phyloP scores from a whole-genome alignment of 495 filamentous ascomycete genomes.

The Oleoguttula mirabilis region DNA sequence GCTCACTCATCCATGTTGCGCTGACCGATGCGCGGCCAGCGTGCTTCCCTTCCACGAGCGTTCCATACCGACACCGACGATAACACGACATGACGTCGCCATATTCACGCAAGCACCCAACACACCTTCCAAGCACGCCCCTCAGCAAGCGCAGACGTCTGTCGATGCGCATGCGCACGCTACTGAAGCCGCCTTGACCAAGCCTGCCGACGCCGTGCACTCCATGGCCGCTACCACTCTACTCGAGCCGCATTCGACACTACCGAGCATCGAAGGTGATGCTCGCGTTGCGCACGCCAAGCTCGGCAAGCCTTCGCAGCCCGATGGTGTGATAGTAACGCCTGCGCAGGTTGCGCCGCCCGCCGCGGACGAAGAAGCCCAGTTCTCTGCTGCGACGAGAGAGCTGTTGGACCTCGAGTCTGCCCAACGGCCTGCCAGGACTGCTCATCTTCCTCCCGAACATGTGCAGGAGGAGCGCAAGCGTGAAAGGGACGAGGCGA shows the following conservation, averaged over 20 bases:
- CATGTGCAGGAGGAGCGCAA: conserved; percentile 27
- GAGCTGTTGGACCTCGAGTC: conserved; percentile 9
- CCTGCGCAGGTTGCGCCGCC: conserved; percentile 17
- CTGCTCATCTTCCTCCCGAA: conserved; percentile 28
- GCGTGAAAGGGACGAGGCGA: conserved; percentile 21
- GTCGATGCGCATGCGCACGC: conserved; percentile 3
- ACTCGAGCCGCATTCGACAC: background rate
- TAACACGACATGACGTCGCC: conserved; percentile 10
- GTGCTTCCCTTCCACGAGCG: conserved; percentile 58
- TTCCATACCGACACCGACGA: conserved; percentile 44
- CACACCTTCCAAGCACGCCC: conserved; percentile 5
- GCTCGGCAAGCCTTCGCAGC: background rate
- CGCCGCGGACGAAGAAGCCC: conserved; percentile 17
- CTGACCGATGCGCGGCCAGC: conserved; percentile 36
- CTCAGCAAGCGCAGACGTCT: background rate
- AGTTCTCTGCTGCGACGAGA: conserved; percentile 11
- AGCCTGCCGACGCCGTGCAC: background rate
- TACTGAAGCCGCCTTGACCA: conserved; percentile 8
- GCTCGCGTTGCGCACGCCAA: background rate
- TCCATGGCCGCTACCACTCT: background rate
- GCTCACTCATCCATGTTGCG: conserved; percentile 2
- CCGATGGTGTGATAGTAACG: conserved; percentile 15
- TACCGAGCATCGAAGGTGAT: background rate
- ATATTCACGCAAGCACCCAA: conserved; percentile 12
- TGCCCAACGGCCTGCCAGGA: conserved; percentile 17